A percentile compares a stretch with the other conserved stretches of the same genome.
Conservation (phyloP, 2,329 filamentous ascomycete species). For the Sporothrix sp. region DNA sequence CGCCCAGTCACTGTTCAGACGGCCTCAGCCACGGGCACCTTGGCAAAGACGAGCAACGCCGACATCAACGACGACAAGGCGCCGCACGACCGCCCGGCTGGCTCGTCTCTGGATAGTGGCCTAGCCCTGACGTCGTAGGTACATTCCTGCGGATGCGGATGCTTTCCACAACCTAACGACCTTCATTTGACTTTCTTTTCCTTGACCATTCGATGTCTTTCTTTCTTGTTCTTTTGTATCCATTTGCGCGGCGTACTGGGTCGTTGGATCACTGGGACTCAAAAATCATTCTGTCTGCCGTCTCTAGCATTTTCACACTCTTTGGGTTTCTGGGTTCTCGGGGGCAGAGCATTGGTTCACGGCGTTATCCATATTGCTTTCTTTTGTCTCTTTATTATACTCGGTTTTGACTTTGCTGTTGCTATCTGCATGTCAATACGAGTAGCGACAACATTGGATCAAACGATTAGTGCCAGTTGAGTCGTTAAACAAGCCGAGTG, state of each 20-base stretch:
- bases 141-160: neutral
- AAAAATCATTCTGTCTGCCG: neutral
- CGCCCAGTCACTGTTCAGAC: neutral
- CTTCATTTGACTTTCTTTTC: neutral
- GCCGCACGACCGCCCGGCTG: conserved; percentile 14
- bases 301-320: neutral
- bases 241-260: conserved; percentile 10
- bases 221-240: neutral
- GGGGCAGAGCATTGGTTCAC: no score
- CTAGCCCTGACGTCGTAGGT: conserved; percentile 19
- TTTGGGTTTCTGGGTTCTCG: neutral
- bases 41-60: neutral
- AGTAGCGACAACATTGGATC: no score
- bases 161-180: neutral
- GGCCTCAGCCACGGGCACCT: neutral
- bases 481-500: no score
- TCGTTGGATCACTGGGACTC: conserved; percentile 6
- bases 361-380: no score
- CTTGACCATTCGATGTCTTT: neutral
- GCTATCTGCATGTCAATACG: no score
- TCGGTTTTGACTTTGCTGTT: no score
- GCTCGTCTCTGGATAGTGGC: conserved; percentile 22
- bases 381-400: no score
- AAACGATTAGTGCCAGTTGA: no score
- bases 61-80: neutral